phyloP scores from a whole-genome alignment of 2,329 filamentous ascomycete species.

The Hymenoscyphus linearis region DNA sequence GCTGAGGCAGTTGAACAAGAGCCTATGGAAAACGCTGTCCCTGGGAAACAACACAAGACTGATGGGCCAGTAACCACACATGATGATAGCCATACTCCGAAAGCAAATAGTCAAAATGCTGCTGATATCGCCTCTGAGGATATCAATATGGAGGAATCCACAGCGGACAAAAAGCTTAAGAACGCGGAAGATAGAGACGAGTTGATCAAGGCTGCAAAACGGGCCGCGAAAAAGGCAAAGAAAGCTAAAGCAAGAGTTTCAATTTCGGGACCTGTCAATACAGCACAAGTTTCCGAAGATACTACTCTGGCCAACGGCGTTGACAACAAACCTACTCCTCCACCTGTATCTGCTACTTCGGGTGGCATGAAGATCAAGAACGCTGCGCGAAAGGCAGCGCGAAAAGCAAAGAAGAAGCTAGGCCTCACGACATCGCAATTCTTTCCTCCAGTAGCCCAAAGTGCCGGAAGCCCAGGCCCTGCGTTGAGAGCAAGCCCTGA shows the following conservation, averaged over 20 bases:
- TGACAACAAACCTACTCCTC: neutral
- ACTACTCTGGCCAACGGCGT: neutral
- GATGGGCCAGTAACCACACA: too few relatives aligned
- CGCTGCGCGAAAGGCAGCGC: neutral
- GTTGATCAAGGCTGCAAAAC: neutral
- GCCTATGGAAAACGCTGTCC: neutral
- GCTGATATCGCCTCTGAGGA: neutral
- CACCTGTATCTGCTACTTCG: neutral
- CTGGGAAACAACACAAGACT: neutral
- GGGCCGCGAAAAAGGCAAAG: neutral
- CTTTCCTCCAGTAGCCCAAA: neutral
- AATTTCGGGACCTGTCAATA: neutral
- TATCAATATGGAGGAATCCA: neutral
- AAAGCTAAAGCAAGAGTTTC: neutral
- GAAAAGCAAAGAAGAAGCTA: neutral
- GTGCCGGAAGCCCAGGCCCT: neutral
- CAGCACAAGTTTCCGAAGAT: neutral
- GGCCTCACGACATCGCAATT: neutral
- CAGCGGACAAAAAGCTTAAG: neutral
- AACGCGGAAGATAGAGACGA: neutral
- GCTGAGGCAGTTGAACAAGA: neutral
- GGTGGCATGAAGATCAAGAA: neutral
- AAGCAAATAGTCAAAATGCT: neutral
- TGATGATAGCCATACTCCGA: too few relatives aligned
- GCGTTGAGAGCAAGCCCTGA: neutral